Percentiles rank a stretch among this genome's conserved stretches.
Conservation (phyloP, 306 rosid genomes). For the Inga leiocalycina region DNA sequence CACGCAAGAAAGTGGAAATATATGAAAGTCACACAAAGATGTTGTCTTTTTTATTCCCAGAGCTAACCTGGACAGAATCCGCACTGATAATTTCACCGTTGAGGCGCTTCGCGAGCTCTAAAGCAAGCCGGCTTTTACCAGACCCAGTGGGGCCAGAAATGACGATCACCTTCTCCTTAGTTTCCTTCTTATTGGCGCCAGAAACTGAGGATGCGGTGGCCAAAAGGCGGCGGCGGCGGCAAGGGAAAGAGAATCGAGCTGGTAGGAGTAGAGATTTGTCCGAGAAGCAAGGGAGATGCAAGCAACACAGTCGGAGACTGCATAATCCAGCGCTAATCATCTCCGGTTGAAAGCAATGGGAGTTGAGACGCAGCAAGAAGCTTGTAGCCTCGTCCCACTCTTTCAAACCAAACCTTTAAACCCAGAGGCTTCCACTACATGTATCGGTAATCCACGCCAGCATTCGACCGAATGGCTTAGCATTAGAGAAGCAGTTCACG, state of each 20-base stretch:
- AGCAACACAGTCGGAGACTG: slow-evolving; percentile 48
- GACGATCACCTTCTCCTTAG: slow-evolving; percentile 72
- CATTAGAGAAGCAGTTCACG: too few relatives aligned
- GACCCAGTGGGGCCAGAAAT: slow-evolving; percentile 95
- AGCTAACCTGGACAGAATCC: slow-evolving; percentile 85
- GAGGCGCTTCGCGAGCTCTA: slow-evolving; percentile 89
- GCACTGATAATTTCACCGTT: slow-evolving; percentile 92
- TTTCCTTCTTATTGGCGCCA: slow-evolving; percentile 35
- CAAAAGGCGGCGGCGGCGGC: slow-evolving; percentile 49
- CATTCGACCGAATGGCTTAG: too few relatives aligned
- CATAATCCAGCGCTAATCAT: slow-evolving; percentile 52
- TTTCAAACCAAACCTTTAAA: neutral
- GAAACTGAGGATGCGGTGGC: slow-evolving; percentile 43
- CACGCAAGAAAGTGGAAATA: neutral
- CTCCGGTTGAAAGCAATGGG: neutral
- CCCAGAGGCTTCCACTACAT: too few relatives aligned
- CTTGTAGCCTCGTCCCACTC: neutral
- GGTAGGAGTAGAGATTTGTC: slow-evolving; percentile 38
- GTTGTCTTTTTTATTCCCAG: neutral
- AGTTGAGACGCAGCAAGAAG: neutral
- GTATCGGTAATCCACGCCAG: too few relatives aligned
- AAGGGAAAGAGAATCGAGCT: slow-evolving; percentile 21
- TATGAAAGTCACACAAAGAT: neutral
- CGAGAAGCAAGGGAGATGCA: slow-evolving; percentile 42
- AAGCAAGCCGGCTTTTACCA: slow-evolving; percentile 79